Evolutionary conservation across 2,329 filamentous ascomycete species (phyloP), one percentile per base, ranked within the genome.

Genomic region (Ophiosphaerella narmari): DNA sequence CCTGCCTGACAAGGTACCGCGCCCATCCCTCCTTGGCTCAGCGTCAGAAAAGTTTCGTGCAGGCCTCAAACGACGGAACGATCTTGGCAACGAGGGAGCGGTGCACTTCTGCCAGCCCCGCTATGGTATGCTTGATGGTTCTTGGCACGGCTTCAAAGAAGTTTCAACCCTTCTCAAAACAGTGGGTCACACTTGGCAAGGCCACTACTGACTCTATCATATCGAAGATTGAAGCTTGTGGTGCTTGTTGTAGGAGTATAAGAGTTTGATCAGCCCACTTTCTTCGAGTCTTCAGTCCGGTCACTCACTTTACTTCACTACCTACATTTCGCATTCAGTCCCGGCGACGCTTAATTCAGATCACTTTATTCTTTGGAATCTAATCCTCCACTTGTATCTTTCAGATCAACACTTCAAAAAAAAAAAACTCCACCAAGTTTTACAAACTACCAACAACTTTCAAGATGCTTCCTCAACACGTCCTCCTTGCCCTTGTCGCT

Each of bases 81-180:
- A 41, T 43, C 66, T 71, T 70, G 66, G 67, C 66, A 56, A 39
- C 23, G 42, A 46, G 43, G 44, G 48, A 48, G 50, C 43, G 40
- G 48, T 47, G 54, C 45, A 42, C 48, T 47, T 53, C 46, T 60
- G 55, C 53, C 52, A 58, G 41, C 48, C 50, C 54, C 64, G 56
- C 66, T 57, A 62, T 62, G 59, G 56, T 61, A 53, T 58, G 55
- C 59, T 61, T 64, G 54, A 52, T 44, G 43, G 21, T 39, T 58
- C 68, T 72, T 72, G 69, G 69, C 70, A 56, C 52, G 57, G 69
- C 68, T 63, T 72, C 70, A 72, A 50, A 60, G 63, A 72, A 71
- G 70, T 73, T 73, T 73, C 70, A 72, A 68, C 52, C 57, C 62
- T 59, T 55, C 46, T 57, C 59, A 58, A 66, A 71, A 66, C 64